Base-by-base conservation (phyloP, 2,329 filamentous ascomycete species). In the Aspergillus persii region DNA sequence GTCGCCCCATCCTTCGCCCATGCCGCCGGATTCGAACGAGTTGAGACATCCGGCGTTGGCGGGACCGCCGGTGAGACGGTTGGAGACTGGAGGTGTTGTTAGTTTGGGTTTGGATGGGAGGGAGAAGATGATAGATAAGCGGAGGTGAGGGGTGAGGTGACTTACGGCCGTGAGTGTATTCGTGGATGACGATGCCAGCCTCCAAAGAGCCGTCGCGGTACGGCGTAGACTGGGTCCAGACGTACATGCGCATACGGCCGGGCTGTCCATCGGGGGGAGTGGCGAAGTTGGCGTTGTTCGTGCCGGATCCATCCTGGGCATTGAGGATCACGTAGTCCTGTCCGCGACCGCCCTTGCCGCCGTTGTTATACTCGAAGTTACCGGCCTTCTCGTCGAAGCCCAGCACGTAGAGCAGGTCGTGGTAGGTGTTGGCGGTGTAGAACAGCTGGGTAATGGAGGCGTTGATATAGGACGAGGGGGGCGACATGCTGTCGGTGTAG, bases 1-100 rank as follows among this genome's bases (percentile, higher is more conserved):
- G 41, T 64, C 62, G 30, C 62, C 48, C 62, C 62, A 64, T 26
- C 62, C 62, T 31, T 64, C 62, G 12, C 62, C 62, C 62, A 64
- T 64, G 8, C 62, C 62, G 15, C 58, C 61, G 2, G 62, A 57
- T 23, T 64, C 62, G 15, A 54, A 36, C 2, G 56, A 11, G 11
- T 36, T 53, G 44, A 64, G 51, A 27, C 62, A 64, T 46, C 52
- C 31, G 15, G 58, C 39, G 33, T 64, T 63, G 11, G 48, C 46
- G 2, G 62, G 59, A 6, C 62, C 62, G 2, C 62, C 62, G 4
- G 62, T 64, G 18, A 64, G 53, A 3, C 62, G 62, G 46, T 44
- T 63, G 3, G 62, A 64, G 8, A 64, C 62, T 64, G 33, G 33
- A 41, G 12, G 36, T 12, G 36, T 4, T 11, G 27, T 11, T 18